Base-by-base conservation (phyloP, 768 basidiomycete genomes). In the Dacryopinax primogenitus region DNA sequence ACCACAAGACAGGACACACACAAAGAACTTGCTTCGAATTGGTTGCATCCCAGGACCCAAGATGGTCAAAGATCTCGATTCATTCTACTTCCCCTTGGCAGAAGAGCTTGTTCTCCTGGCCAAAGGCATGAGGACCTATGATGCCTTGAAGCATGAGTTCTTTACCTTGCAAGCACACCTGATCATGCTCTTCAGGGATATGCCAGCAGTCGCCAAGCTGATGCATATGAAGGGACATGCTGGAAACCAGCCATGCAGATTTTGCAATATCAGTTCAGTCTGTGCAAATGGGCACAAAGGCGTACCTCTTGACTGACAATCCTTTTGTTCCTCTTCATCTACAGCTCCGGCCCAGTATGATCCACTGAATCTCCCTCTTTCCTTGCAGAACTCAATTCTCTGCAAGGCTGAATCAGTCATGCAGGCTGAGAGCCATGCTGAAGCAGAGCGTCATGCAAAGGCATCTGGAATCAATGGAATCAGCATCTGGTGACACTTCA, bases 11-110 rank as follows among this genome's bases (percentile, higher is more conserved):
- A 72, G 75, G 1, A 77, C 75, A 32, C 77, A 74, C 30, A 62
- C 75, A 11, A 63, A 73, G 3, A 63, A 80, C 41, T 69, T 80
- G 2, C 61, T 82, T 1, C 73, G 72, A 30, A 44, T 80, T 11
- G 78, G 78, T 13, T 71, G 81, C 58, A 79, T 82, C 58, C 81
- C 80, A 1, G 78, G 81, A 0, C 81, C 78, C 0, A 75, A 76
- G 18, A 76, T 77, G 37, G 78, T 81, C 0, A 73, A 75, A 35
- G 75, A 78, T 45, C 32, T 78, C 4, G 72, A 74, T 32, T 78
- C 79, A 0, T 81, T 80, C 62, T 70, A 77, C 0, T 67, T 63
- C 33, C 79, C 77, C 0, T 67, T 79, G 1, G 68, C 76, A 3
- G 67, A 78, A 2, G 79, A 81, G 66, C 66, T 76, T 3, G 30